Conservation (phyloP, 73 alveolate species). For the Loxodes magnus region DNA sequence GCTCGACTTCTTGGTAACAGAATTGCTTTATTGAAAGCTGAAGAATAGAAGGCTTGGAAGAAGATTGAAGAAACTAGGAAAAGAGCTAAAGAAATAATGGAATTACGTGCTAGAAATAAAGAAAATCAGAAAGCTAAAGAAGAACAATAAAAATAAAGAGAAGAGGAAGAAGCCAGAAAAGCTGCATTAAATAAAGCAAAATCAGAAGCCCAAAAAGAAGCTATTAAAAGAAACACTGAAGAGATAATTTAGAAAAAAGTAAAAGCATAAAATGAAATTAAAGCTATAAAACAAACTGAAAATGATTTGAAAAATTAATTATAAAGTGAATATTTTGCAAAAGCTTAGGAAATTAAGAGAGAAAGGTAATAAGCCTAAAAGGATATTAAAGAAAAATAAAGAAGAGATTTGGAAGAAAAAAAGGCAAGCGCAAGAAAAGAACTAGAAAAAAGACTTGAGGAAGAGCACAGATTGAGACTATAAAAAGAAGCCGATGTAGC, state of each 20-base stretch:
- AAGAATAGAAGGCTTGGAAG: conserved; percentile 28
- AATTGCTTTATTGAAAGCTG: conserved; percentile 23
- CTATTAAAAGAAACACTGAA: neutral
- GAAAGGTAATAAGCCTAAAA: neutral
- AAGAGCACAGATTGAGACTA: conserved; percentile 6
- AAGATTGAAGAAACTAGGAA: conserved; percentile 27
- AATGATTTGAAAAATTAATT: neutral
- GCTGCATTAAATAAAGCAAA: neutral
- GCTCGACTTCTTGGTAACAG: conserved; percentile 24
- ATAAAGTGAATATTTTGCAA: neutral
- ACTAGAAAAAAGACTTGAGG: conserved; percentile 12
- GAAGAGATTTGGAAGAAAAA: conserved; percentile 12
- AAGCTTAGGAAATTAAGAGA: neutral
- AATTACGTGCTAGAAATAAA: conserved; percentile 13
- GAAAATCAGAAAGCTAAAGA: neutral
- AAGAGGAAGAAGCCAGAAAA: neutral
- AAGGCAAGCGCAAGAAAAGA: conserved; percentile 16
- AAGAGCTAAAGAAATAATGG: conserved; percentile 28
- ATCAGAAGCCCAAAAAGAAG: neutral
- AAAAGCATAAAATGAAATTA: neutral
- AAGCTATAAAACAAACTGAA: neutral
- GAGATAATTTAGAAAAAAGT: neutral
- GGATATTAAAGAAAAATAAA: conserved; percentile 19
- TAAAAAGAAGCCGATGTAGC: conserved; percentile 13
- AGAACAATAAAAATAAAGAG: neutral